These are phyloP conservation scores for Decorospora gaudefroyi DNA, from an alignment of 2,329 filamentous ascomycete species.

Conservation along the genomic window DNA sequence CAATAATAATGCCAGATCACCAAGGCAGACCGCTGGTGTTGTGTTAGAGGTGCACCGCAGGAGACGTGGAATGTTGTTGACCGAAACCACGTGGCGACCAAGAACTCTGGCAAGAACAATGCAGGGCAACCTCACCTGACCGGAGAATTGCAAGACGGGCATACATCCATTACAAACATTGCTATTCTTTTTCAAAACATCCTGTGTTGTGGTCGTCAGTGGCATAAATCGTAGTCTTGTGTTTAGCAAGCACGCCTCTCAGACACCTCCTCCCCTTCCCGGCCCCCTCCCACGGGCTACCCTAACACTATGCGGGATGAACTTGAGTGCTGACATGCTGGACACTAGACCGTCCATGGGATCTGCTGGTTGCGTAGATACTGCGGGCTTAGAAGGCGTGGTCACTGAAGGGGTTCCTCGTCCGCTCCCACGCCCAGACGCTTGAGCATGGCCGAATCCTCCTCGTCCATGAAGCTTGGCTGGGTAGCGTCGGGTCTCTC, in stretches of 20 bases:
- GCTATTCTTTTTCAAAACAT: background rate
- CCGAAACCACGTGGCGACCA: conserved; percentile 4
- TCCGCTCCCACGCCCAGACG: conserved; percentile 19
- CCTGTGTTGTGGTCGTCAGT: background rate
- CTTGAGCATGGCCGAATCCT: conserved; percentile 34
- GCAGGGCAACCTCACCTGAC: conserved; percentile 4
- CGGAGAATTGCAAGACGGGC: background rate
- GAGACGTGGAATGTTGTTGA: conserved; percentile 1
- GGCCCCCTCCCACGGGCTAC: conserved; percentile 30
- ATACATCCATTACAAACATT: background rate
- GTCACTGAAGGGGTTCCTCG: conserved; percentile 2
- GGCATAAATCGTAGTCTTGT: background rate
- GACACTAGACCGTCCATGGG: conserved; percentile 67
- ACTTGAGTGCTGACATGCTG: conserved; percentile 72
- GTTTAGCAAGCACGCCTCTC: background rate
- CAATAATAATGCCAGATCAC: background rate
- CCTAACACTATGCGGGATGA: conserved; percentile 61
- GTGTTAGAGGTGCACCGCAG: background rate
- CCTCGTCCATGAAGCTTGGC: conserved; percentile 38
- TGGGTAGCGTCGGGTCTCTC: conserved; percentile 20
- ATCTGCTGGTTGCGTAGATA: conserved; percentile 45
- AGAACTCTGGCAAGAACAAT: conserved; percentile 1
- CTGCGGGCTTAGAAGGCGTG: conserved; percentile 6
- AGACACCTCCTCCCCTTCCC: conserved; percentile 19
- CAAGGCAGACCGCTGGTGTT: background rate